phyloP scores from a whole-genome alignment of 2,329 filamentous ascomycete genomes.

The Phaeosphaeriaceae sp. region DNA sequence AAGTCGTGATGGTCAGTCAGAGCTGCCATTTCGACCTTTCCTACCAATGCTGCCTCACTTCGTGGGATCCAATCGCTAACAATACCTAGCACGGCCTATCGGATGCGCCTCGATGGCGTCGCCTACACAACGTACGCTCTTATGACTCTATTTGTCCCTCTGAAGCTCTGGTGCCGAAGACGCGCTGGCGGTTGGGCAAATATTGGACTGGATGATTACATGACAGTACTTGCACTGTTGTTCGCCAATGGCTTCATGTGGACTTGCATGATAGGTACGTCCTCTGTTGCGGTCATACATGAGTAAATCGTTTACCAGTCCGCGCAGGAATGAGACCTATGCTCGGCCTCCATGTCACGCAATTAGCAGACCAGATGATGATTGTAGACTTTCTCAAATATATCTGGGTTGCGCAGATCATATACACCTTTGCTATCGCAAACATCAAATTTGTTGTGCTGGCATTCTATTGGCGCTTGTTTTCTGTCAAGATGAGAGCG shows the following conservation, averaged over 20 bases:
- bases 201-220: constrained; percentile 25
- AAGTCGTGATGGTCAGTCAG: neutral
- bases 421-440: constrained; percentile 25
- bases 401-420: constrained; percentile 25
- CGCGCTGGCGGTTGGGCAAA: constrained; percentile 28
- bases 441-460: constrained; percentile 32
- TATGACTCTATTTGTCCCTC: constrained; percentile 29
- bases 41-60: too few relatives aligned
- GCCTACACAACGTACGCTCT: constrained; percentile 27
- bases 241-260: constrained; percentile 27
- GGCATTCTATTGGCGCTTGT: constrained; percentile 36
- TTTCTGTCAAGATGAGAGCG: constrained; percentile 21
- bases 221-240: constrained; percentile 21
- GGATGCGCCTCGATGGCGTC: constrained; percentile 27
- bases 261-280: constrained; percentile 27
- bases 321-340: constrained; percentile 21
- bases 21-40: too few relatives aligned
- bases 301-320: neutral
- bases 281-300: neutral
- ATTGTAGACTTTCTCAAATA: constrained; percentile 21
- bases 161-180: constrained; percentile 32
- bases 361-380: constrained; percentile 9
- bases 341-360: constrained; percentile 19
- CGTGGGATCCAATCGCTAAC: neutral
- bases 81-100: constrained; percentile 11